Conservation (phyloP, 305 asterid genomes). For the Ajuga reptans region DNA sequence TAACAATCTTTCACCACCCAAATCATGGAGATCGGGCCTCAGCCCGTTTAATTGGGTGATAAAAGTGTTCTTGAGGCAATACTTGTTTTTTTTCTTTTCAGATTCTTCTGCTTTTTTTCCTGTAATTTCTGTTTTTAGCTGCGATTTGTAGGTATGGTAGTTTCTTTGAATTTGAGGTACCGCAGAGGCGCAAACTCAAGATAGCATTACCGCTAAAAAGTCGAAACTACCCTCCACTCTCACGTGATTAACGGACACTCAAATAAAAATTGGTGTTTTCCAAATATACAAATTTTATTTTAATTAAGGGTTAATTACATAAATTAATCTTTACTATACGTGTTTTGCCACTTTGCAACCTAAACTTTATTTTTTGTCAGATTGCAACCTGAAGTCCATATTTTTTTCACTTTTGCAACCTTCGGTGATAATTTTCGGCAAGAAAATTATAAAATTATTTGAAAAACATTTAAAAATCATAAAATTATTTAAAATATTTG, state of each 20-base stretch:
- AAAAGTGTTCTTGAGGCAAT: not conserved
- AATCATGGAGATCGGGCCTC: not conserved
- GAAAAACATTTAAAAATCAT: too few relatives aligned
- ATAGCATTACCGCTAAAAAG: not conserved
- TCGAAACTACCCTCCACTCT: slow-evolving; percentile 17
- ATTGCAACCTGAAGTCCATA: too few relatives aligned
- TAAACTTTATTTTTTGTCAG: too few relatives aligned
- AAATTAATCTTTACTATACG: too few relatives aligned
- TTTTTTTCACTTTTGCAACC: too few relatives aligned
- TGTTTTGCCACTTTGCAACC: too few relatives aligned
- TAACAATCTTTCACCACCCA: slow-evolving; percentile 14
- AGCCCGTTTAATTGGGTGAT: not conserved
- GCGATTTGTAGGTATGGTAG: not conserved
- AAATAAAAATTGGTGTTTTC: too few relatives aligned
- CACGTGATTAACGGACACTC: slow-evolving; percentile 11
- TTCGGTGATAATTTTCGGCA: too few relatives aligned
- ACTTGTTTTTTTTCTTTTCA: not conserved
- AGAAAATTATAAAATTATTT: too few relatives aligned
- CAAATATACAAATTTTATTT: too few relatives aligned
- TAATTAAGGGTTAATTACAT: too few relatives aligned
- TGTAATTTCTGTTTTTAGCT: not conserved
- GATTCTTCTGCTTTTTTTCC: slow-evolving; percentile 13
- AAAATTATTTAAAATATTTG: too few relatives aligned
- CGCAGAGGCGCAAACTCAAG: not conserved
- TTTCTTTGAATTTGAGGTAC: not conserved